Conservation (phyloP, 2,329 filamentous ascomycete species). For the Pseudocercospora macadamiae region DNA sequence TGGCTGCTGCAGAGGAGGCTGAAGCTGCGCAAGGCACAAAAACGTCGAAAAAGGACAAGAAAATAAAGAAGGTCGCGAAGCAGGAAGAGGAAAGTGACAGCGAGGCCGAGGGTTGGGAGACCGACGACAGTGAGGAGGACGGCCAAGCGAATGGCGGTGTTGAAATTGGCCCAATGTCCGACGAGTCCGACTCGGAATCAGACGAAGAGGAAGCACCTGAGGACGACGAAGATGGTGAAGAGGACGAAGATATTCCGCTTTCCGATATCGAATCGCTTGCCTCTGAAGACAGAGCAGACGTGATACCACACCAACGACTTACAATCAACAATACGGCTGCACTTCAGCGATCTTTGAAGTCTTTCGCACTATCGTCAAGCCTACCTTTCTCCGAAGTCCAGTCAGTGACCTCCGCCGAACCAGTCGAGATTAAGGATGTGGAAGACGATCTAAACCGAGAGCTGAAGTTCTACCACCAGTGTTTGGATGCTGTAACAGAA, state of each 20-base stretch:
- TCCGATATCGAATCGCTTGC: constrained; percentile 81
- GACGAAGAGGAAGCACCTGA: constrained; percentile 38
- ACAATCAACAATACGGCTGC: constrained; percentile 97
- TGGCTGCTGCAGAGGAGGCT: constrained; percentile 33
- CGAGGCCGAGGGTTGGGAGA: constrained; percentile 36
- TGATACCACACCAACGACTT: constrained; percentile 86
- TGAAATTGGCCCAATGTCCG: constrained; percentile 34
- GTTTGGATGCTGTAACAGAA: constrained; percentile 73
- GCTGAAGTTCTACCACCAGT: constrained; percentile 89
- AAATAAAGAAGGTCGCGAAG: constrained; percentile 29
- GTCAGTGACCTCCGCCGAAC: constrained; percentile 68
- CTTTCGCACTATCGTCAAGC: constrained; percentile 71
- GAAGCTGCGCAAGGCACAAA: constrained; percentile 26
- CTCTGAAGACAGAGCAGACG: constrained; percentile 81
- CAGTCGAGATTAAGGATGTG: constrained; percentile 76
- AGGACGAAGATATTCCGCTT: constrained; percentile 85
- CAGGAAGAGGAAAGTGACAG: constrained; percentile 34
- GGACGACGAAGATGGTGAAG: constrained; percentile 65
- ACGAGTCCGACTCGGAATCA: constrained; percentile 43
- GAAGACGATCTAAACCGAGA: constrained; percentile 92
- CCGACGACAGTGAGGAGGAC: constrained; percentile 38
- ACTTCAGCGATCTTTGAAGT: constrained; percentile 76
- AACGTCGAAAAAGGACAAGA: constrained; percentile 19
- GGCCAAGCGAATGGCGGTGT: constrained; percentile 47
- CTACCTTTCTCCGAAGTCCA: constrained; percentile 85